Evolutionary conservation across 2,329 filamentous ascomycete species (phyloP), one percentile per base, ranked within the genome.

Genomic region (Scortechinia acanthostroma): DNA sequence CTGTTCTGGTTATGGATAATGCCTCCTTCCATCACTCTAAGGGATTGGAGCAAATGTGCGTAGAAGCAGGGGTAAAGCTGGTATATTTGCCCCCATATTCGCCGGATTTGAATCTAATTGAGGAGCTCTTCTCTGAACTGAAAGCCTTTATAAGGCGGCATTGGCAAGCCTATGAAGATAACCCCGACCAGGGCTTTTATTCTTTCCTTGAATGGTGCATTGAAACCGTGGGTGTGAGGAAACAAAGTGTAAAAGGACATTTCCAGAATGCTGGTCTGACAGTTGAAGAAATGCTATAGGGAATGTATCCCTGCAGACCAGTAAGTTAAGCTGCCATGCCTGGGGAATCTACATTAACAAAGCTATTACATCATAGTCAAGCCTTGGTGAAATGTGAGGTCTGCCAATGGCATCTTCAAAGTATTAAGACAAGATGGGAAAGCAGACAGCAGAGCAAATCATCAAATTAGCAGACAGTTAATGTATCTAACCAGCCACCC

Each of bases 1-100:
- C 58, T 10, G 57, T 64, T 13, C 51, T 64, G 4, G 48, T 63
- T 5, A 62, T 64, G 50, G 60, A 64, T 45, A 63, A 62, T 49
- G 56, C 56, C 14, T 58, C 56, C 14, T 57, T 57, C 43, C 54
- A 64, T 50, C 46, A 50, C 22, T 55, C 48, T 25, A 49, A 52
- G 5, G 48, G 47, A 20, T 52, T 62, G 15, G 16, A 45, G 43
- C 47, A 59, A 46, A 51, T 63, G 50, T 62, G 51, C 44, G 2
- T 20, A 42, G 42, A 54, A 44, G 51, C 55, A 28, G 42, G 43
- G 4, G 6, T 23, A 4, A 16, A 17, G 10, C 21, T 30, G 25
- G 25, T 30, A n/a, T 30, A 30, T n/a, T 30, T 30, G n/a, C 25
- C n/a, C 10, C 25, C 25, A 10, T 30, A 30, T n/a, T 30, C 25